Evolutionary conservation across 108 stramenopile genomes (phyloP), one percentile per base, ranked within the genome.

Genomic region (Skeletonema grethae): DNA sequence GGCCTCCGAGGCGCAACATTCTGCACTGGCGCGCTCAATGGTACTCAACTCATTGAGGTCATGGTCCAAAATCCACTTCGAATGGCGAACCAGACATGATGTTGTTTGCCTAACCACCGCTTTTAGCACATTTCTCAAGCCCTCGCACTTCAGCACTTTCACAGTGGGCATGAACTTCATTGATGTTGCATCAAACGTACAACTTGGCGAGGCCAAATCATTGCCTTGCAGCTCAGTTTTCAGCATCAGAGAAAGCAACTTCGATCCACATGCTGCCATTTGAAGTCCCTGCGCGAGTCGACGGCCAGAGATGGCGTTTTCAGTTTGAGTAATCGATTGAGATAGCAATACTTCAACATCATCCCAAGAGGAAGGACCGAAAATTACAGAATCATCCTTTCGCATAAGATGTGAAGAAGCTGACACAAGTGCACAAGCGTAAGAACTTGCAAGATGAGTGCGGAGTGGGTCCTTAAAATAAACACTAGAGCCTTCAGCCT

Each of bases 381-480:
- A 82, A 35, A 77, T 58, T 25, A 70, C 56, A 18, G 71, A 35
- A 9, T 45, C 60, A 41, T 77, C 76, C 50, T 64, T 67, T 12
- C 75, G 64, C n/a, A 67, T 45, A n/a, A 82, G 70, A 22, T 75
- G 70, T 0, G 63, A 50, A 16, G 75, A 60, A 1, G 71, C 57
- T 7, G 35, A 11, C 58, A 82, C 18, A 15, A 77, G 76, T 11
- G 35, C 35, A 65, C 55, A 77, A 7, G 77, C 72, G 61, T 72
- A 82, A 38, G 76, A 64, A 20, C 59, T 63, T 41, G 80, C 76
- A 53, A 82, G 60, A 46, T 82, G 75, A 29, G 71, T 82, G 29
- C 76, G 50, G 28, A 65, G 70, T n/a, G 76, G 80, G 34, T 82
- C 80, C 53, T 77, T 77, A 53, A 82, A 82, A 36, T 60, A 77